Evolutionary conservation across 306 rosid genomes (phyloP), one percentile per base, ranked within the genome.

Genomic region (Astragalus membranaceus): DNA sequence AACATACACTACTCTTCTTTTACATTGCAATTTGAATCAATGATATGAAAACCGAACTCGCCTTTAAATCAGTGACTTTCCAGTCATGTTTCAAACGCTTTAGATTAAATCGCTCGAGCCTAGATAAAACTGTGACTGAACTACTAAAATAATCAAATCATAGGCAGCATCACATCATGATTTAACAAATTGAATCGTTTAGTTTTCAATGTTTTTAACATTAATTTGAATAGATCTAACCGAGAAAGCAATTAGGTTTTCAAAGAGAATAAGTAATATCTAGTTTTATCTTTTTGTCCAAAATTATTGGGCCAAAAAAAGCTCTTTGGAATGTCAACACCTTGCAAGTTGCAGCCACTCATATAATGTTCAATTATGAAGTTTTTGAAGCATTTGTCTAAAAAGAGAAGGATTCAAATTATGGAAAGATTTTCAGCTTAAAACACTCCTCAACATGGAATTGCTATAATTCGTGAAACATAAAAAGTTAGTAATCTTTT

Each of bases 401-500:
- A 49, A 75, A 67, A 57, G 47, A 48, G 13, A 16, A 11, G 29
- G 49, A 49, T 33, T 23, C 6, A 54, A 68, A 68, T 66, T 20
- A 46, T 17, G 49, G 16, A 67, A 71, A 55, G 30, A 44, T 37
- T 41, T 14, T 42, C 9, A 36, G 59, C 55, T 79, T 67, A 32
- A 35, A 47, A 70, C 87, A 75, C 77, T 81, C 32, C 64, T 79
- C 32, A 32, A 16, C 33, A n/a, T 67, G 60, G 49, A 69, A 75
- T 29, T 23, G 33, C 60, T 67, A 76, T n/a, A n/a, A n/a, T n/a
- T n/a, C n/a, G n/a, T n/a, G n/a, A n/a, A n/a, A n/a, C 84, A 83
- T 69, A 42, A 78, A 89, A 88, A 84, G 89, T 81, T 72, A 32
- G 72, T 76, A 39, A 77, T 79, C 87, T 81, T 86, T 85, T 75